Conservation (phyloP, 1,139 yeast genomes). For the Yamadazyma membranifaciens region DNA sequence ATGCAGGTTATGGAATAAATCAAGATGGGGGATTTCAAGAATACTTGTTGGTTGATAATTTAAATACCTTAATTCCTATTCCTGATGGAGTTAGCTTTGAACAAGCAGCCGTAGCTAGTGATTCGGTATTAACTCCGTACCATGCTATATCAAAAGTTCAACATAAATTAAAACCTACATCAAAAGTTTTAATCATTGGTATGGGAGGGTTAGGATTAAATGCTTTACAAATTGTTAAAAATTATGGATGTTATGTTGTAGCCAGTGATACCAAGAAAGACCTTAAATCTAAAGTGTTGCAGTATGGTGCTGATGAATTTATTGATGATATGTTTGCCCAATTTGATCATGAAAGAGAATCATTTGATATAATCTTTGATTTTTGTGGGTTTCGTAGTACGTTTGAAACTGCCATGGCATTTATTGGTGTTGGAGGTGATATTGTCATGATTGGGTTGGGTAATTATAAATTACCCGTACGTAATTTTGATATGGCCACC, state of each 20-base stretch:
- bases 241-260: constrained; percentile 41
- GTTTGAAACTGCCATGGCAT: constrained; percentile 30
- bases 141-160: constrained; percentile 47
- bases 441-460: constrained; percentile 48
- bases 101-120: constrained; percentile 49
- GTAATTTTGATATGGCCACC: constrained; percentile 37
- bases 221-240: constrained; percentile 44
- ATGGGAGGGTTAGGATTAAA: constrained; percentile 53
- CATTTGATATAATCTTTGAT: constrained; percentile 44
- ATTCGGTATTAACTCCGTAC: constrained; percentile 51
- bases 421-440: constrained; percentile 36
- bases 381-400: constrained; percentile 46
- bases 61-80: constrained; percentile 39
- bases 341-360: constrained; percentile 24
- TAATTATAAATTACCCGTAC: constrained; percentile 26
- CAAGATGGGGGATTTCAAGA: constrained; percentile 53
- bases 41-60: constrained; percentile 38
- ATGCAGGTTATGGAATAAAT: constrained; percentile 41
- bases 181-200: constrained; percentile 45
- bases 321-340: constrained; percentile 30
- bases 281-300: constrained; percentile 26
- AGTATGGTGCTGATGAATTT: constrained; percentile 45
- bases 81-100: constrained; percentile 47
- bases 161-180: constrained; percentile 29
- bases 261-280: constrained; percentile 40